Base-by-base conservation (phyloP, 495 filamentous ascomycete genomes). In the Hapsidospora chrysogenum region DNA sequence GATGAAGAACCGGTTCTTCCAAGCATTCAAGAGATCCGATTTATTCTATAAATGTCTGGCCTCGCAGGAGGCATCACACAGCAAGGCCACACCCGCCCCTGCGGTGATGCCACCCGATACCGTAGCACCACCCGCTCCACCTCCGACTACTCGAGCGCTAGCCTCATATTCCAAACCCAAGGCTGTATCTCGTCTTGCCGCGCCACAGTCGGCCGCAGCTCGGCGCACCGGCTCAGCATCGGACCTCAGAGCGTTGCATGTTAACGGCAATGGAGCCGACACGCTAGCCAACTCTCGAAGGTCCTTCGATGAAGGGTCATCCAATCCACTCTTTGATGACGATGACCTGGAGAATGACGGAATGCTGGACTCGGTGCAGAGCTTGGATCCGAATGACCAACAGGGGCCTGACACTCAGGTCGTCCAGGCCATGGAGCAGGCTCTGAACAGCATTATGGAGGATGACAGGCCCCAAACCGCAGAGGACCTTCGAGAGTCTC, bases 1-100 rank as follows among this genome's bases (percentile, higher is more conserved):
- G 37, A 78, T 99, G 71, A 72, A 85, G 38, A 68, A 67, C 21
- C 72, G 61, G 22, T 70, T 92, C 46, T 86, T 86, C 40, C 72
- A 76, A 14, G 77, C 74, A 28, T 99, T 99, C 54, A 89, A 83
- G 45, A 77, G 76, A 33, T 93, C 85, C 0, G 85, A 95, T 47
- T 50, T 96, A 1, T 99, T 83, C 51, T 96, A 84, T 64, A 96
- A 99, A 46, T 93, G 83, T 43, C 63, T 96, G 3, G 81, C 89
- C 8, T 82, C 86, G 1, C 85, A 93, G 42, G 85, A 95, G 46
- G 70, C 72, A 16, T 70, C 79, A 0, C 61, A 63, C 34, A 57
- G 50, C 25, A 47, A 46, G 9, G 36, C 42, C 8, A n/a, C 40
- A 13, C 35, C 45, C 2, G 38, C 39, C 11, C 41, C 52, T 45